A percentile compares a stretch with the other conserved stretches of the same genome.
These are phyloP conservation scores for Paramecium primaurelia DNA, from an alignment of 73 alveolate species.

Conservation along the genomic window DNA sequence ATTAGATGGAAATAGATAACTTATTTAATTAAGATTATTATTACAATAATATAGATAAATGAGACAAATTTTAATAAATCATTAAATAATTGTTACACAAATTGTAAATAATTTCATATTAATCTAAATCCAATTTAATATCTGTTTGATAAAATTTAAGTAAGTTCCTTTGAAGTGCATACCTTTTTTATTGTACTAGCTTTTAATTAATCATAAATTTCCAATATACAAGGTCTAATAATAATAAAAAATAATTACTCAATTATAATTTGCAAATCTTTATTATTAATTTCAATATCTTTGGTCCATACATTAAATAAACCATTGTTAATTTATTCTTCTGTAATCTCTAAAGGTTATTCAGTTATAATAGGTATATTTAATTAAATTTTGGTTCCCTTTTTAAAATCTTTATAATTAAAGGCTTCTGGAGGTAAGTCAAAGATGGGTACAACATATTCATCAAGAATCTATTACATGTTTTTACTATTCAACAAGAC, in stretches of 20 bases:
- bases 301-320: neutral
- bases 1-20: neutral
- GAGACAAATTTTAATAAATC: neutral
- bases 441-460: neutral
- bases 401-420: neutral
- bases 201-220: neutral
- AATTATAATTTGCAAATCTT: neutral
- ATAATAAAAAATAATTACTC: neutral
- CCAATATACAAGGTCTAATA: neutral
- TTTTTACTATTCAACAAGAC: neutral
- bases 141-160: neutral
- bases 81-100: no score
- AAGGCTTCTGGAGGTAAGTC: neutral
- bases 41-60: neutral
- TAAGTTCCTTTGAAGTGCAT: neutral
- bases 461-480: neutral
- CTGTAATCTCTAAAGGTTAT: neutral
- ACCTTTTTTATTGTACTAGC: neutral
- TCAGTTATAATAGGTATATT: neutral
- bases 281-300: constrained; percentile 21
- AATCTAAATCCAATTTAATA: neutral
- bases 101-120: neutral
- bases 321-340: constrained; percentile 24
- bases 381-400: neutral
- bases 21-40: neutral